Evolutionary conservation across 2,329 filamentous ascomycete species (phyloP).

Genomic region (Colletotrichum tamarilloi): DNA sequence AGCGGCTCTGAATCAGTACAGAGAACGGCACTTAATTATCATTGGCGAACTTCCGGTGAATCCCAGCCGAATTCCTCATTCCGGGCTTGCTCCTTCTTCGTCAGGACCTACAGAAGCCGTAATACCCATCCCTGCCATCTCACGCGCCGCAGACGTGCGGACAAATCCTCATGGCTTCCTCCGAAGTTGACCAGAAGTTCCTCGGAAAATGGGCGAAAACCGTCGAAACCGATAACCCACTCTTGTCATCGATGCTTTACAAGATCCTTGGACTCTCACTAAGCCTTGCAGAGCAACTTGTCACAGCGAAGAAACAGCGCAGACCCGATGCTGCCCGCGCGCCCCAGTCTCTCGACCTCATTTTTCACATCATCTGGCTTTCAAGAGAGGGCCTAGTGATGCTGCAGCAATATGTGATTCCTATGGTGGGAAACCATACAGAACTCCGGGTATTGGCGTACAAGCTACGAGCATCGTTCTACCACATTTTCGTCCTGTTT

Average conservation of each 20-base stretch:
- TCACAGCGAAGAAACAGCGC: constrained; percentile 84
- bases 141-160: neutral
- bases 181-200: constrained; percentile 97
- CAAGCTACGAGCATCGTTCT: constrained; percentile 93
- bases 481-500: constrained; percentile 96
- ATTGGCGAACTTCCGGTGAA: neutral
- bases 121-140: neutral
- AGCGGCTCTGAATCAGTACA: neutral
- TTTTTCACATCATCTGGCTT: constrained; percentile 93
- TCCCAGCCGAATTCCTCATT: neutral
- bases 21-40: neutral
- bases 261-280: constrained; percentile 92
- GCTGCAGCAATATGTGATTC: constrained; percentile 87
- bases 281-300: constrained; percentile 84
- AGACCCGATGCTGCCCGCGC: constrained; percentile 83
- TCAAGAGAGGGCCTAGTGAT: constrained; percentile 90
- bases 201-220: constrained; percentile 87
- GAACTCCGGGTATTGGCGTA: constrained; percentile 91
- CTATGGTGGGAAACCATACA: constrained; percentile 80
- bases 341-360: constrained; percentile 83
- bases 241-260: constrained; percentile 85
- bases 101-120: no score
- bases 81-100: neutral
- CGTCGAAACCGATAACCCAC: constrained; percentile 80
- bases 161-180: constrained; percentile 81